Base-by-base conservation (phyloP, 495 filamentous ascomycete species). In the Penicillium crystallinum region DNA sequence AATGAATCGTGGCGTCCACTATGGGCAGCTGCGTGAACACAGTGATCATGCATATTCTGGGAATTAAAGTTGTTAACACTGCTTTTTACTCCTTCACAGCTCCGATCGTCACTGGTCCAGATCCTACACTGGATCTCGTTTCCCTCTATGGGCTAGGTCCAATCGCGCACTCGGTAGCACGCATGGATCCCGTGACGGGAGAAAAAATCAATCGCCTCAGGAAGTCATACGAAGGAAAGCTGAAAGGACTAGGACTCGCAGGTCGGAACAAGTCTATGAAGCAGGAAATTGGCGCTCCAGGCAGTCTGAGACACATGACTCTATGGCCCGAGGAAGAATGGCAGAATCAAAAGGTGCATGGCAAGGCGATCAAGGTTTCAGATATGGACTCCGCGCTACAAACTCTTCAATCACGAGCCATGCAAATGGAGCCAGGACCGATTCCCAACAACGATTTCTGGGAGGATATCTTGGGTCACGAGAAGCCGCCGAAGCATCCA, bases 201-300 rank as follows among this genome's bases (percentile, higher is more conserved):
- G 82, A 83, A 55, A 89, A 89, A 67, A 85, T 84, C 59, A 88
- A 88, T 59, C 81, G 83, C 56, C 72, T 90, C 29, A 72, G 86
- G 49, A 89, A 89, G 63, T 86, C 85, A 14, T 90, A 89, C 64
- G 84, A 89, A 59, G 81, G 81, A 42, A 82, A 87, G 57, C 71
- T 88, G 57, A 85, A 85, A 58, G 71, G 70, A 7, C 57, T 87
- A 18, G 76, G 75, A 19, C 66, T 90, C 19, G 74, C 84, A 21
- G 86, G 86, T 19, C 79, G 79, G 46, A 83, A 85, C 52, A 83
- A 83, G 50, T 68, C 80, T 1, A 68, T 78, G 30, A 81, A 81
- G 55, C 64, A 77, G 40, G 75, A 78, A 15, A 58, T 66, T 21
- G 69, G 65, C 4, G 62, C 63, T 36, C 64, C 71, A 23, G 70